Evolutionary conservation across 805 yeast species (phyloP), one percentile per base, ranked within the genome.

Genomic region (Candida gorgasii): DNA sequence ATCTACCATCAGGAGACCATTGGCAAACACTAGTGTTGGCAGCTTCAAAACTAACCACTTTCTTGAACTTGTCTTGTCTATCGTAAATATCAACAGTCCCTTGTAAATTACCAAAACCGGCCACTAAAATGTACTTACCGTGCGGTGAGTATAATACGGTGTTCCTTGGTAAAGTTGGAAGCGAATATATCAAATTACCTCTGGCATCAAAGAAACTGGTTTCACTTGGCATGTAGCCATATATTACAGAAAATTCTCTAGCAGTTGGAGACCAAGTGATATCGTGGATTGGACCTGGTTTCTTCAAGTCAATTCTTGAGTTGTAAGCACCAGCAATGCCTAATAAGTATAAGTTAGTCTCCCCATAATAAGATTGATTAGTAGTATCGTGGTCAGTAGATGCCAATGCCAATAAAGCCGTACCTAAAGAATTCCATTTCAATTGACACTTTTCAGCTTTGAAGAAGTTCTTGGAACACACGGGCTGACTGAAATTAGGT

Each of bases 1-100:
- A 89, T 57, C 93, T 82, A 28, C 99, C 98, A 66, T 93, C 95
- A 8, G 99, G 99, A 2, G 95, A 83, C 99, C 99, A 93, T 62
- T 87, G 88, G 63, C 97, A 92, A 34, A 85, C 95, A n/a, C 95
- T 84, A 12, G 98, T 89, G 69, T 93, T 95, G 34, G 96, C 70
- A 11, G 98, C 99, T 58, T 88, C 87, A 57, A 93, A 85, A 14
- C 87, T 76, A 15, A 89, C 74, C 40, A 93, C 79, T 62, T 87
- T 86, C 43, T 75, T 68, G 63, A 89, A 92, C 64, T 86, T 85
- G 59, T 84, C 82, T 62, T 82, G 88, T 61, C 97, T 86, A 70
- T 93, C 99, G 60, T 89, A 82, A 47, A 93, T 84, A 62, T 95
- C 98, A 45, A 93, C 95, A 12, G 90, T 81, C 47, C 99, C 99